These are phyloP conservation scores for Pythium utonaiense DNA, from an alignment of 352 stramenopile species.

Conservation along the genomic window DNA sequence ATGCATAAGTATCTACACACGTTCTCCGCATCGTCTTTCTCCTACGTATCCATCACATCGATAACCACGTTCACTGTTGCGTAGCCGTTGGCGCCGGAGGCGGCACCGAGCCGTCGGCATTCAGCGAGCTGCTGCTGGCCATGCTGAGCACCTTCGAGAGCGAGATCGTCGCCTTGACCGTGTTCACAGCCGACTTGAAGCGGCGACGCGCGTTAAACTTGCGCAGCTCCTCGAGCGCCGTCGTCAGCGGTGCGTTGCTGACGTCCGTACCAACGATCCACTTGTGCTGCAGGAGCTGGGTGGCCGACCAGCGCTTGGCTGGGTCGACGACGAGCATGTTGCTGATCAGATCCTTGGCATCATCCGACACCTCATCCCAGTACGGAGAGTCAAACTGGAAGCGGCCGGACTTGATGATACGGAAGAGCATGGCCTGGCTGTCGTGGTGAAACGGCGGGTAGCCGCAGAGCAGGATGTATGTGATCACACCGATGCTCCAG, in stretches of 20 bases:
- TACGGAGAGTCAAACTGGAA: slow-evolving; percentile 74
- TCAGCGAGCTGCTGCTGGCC: slow-evolving; percentile 13
- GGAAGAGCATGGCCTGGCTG: slow-evolving; percentile 87
- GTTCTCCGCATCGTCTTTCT: not conserved
- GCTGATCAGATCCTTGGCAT: slow-evolving; percentile 86
- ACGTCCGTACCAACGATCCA: slow-evolving; percentile 84
- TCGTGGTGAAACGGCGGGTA: slow-evolving; percentile 89
- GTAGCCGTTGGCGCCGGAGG: slow-evolving; percentile 20
- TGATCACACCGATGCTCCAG: slow-evolving; percentile 90
- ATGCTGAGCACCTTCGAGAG: slow-evolving; percentile 65
- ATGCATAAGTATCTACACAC: slow-evolving; percentile 6
- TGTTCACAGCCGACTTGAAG: slow-evolving; percentile 92
- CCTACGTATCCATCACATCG: not conserved
- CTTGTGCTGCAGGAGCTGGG: slow-evolving; percentile 71
- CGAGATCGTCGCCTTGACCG: slow-evolving; percentile 80
- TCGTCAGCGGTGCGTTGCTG: slow-evolving; percentile 76
- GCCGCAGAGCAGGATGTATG: slow-evolving; percentile 81
- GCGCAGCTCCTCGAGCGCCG: slow-evolving; percentile 85
- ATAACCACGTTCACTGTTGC: slow-evolving; percentile 6
- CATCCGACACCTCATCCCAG: slow-evolving; percentile 64
- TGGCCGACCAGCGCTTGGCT: slow-evolving; percentile 65
- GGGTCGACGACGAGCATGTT: slow-evolving; percentile 87
- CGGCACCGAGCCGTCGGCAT: slow-evolving; percentile 36
- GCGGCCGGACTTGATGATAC: slow-evolving; percentile 60
- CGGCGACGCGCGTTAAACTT: slow-evolving; percentile 93